phyloP scores from a whole-genome alignment of 2,329 filamentous ascomycete species.

The Lasiodiplodia sp. region DNA sequence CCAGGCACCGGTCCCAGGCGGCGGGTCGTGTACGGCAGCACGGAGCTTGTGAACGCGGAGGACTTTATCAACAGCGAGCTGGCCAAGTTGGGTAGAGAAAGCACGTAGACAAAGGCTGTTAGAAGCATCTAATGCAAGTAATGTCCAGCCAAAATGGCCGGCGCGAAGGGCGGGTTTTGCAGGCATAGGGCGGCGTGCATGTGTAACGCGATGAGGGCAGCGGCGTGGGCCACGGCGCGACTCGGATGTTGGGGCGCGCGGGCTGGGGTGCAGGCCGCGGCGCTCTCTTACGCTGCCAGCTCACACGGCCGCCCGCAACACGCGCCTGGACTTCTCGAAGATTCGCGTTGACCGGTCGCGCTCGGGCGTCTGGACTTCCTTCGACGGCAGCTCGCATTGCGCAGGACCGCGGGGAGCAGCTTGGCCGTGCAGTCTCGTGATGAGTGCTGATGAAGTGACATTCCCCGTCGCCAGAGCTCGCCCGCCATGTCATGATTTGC shows the following conservation, averaged over 20 bases:
- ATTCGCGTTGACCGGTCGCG: constrained; percentile 26
- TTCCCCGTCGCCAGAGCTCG: constrained; percentile 20
- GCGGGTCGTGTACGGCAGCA: constrained; percentile 93
- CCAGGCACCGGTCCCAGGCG: constrained; percentile 67
- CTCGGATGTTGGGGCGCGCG: constrained; percentile 24
- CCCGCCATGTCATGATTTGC: constrained; percentile 30
- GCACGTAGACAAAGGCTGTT: constrained; percentile 40
- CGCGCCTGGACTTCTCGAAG: constrained; percentile 26
- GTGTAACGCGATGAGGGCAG: constrained; percentile 16
- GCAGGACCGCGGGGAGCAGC: constrained; percentile 19
- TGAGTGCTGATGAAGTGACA: constrained; percentile 17
- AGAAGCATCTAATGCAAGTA: constrained; percentile 19
- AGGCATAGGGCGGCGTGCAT: neutral
- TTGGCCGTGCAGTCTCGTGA: constrained; percentile 24
- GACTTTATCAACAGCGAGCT: constrained; percentile 67
- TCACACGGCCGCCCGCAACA: constrained; percentile 20
- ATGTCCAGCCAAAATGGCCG: neutral
- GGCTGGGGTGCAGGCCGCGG: constrained; percentile 17
- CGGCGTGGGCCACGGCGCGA: constrained; percentile 1
- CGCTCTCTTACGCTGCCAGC: constrained; percentile 26
- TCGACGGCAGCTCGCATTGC: neutral
- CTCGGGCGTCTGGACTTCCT: constrained; percentile 8
- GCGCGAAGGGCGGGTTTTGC: neutral
- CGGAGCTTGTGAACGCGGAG: constrained; percentile 71
- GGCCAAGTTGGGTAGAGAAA: constrained; percentile 64